These are phyloP conservation scores for Amoebophrya sp. DNA, from an alignment of 169 alveolate species.

Conservation along the genomic window DNA sequence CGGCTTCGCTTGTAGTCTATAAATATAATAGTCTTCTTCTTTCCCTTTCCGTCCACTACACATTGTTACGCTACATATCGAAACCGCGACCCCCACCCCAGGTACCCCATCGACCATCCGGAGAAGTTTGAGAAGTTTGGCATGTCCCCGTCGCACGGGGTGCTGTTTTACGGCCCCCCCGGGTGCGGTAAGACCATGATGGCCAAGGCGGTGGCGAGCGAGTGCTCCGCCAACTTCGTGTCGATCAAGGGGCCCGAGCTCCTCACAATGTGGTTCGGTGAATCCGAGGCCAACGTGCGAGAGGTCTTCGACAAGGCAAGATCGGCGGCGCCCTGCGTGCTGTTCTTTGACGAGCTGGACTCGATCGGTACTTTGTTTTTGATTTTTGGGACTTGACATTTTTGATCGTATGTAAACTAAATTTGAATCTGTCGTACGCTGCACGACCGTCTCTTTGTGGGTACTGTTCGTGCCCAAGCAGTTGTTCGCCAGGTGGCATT, in stretches of 20 bases:
- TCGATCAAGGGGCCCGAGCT: conserved; percentile 98
- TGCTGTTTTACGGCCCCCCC: conserved; percentile 99
- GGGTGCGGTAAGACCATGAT: conserved; percentile 96
- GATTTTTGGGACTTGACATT: neutral
- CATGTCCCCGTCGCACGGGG: conserved; percentile 98
- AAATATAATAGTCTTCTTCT: too few species aligned
- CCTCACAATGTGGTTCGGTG: conserved; percentile 99
- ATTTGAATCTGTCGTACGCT: too few species aligned
- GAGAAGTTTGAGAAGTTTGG: conserved; percentile 97
- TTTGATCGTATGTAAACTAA: too few species aligned
- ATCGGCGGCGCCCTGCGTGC: conserved; percentile 97
- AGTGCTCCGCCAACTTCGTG: conserved; percentile 97
- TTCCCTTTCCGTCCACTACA: too few species aligned
- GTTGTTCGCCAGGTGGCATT: too few species aligned
- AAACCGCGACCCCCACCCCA: too few species aligned
- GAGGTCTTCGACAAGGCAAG: conserved; percentile 96
- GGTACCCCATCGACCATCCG: conserved; percentile 85
- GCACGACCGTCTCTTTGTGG: too few species aligned
- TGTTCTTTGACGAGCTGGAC: conserved; percentile 98
- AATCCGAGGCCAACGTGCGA: conserved; percentile 98
- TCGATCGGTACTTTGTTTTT: conserved; percentile 89
- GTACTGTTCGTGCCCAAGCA: too few species aligned
- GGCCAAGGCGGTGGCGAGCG: conserved; percentile 98
- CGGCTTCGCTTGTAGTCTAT: too few species aligned
- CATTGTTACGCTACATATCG: too few species aligned